Evolutionary conservation across 495 filamentous ascomycete genomes (phyloP).

Genomic region (Penicillium cinerascens): DNA sequence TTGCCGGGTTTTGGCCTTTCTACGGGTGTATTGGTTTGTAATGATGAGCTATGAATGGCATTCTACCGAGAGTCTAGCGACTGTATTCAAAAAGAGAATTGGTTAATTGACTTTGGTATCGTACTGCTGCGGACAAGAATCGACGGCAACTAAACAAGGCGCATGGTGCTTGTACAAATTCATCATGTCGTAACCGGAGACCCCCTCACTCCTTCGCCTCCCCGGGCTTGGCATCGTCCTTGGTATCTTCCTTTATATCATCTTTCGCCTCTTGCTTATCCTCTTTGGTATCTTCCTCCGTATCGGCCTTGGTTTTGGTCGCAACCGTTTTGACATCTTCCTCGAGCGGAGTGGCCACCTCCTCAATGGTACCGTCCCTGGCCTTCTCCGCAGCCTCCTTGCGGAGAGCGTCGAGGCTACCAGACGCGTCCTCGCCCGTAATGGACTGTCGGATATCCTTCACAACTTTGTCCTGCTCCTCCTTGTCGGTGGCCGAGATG

Average conservation of each 20-base stretch:
- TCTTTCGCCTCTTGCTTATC: conserved; percentile 8
- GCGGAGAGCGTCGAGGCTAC: conserved; percentile 22
- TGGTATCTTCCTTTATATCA: conserved; percentile 4
- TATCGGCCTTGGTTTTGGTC: not conserved
- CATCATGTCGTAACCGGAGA: conserved; percentile 14
- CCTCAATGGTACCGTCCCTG: conserved; percentile 26
- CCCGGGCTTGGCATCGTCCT: conserved; percentile 24
- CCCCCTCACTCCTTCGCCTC: conserved; percentile 20
- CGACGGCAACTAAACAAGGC: conserved; percentile 1
- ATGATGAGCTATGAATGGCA: conserved; percentile 26
- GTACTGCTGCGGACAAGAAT: conserved; percentile 11
- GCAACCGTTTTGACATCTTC: conserved; percentile 15
- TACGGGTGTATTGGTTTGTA: conserved; percentile 10
- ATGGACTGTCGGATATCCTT: conserved; percentile 41
- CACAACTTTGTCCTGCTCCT: conserved; percentile 36
- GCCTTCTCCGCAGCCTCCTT: conserved; percentile 25
- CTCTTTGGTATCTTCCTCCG: conserved; percentile 10
- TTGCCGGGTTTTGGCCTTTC: not conserved
- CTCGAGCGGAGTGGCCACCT: conserved; percentile 26
- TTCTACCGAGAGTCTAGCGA: conserved; percentile 2
- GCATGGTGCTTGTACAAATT: conserved; percentile 15
- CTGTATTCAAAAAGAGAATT: not conserved
- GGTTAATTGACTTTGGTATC: conserved; percentile 14
- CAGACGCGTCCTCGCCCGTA: conserved; percentile 20
- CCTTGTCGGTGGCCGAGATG: conserved; percentile 34